A percentile compares a stretch with the other conserved stretches of the same genome.
Conservation (phyloP, 495 filamentous ascomycete species). For the Aspergillus ostianus region DNA sequence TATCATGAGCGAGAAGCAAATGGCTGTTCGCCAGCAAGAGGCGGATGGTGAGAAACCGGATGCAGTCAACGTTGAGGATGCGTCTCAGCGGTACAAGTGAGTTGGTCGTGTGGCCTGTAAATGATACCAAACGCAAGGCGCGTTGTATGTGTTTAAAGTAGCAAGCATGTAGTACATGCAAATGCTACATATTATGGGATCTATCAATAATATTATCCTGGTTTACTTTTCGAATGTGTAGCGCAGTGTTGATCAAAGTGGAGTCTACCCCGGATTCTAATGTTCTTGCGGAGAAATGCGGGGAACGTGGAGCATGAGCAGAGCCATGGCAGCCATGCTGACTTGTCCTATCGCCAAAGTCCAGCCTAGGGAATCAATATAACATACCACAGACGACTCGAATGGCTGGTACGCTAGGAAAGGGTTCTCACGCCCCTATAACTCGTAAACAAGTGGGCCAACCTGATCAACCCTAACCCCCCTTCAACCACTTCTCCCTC, state of each 20-base stretch:
- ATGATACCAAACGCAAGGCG: too few relatives aligned
- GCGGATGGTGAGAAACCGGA: conserved; percentile 24
- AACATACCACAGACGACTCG: too few relatives aligned
- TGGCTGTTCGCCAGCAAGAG: conserved; percentile 14
- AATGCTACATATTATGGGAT: not conserved
- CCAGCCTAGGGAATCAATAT: too few relatives aligned
- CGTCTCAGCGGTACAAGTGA: conserved; percentile 6
- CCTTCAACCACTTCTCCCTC: too few relatives aligned
- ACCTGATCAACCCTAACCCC: too few relatives aligned
- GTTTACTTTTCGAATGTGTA: too few relatives aligned
- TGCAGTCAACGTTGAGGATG: conserved; percentile 30
- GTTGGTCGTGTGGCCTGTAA: not conserved
- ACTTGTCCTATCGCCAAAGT: too few relatives aligned
- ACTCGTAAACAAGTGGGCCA: too few relatives aligned
- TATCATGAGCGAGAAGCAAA: conserved; percentile 29
- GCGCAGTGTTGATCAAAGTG: not conserved
- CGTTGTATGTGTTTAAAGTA: not conserved
- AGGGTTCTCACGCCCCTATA: too few relatives aligned
- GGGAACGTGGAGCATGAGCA: not conserved
- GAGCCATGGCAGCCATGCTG: too few relatives aligned
- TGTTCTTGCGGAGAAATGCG: not conserved
- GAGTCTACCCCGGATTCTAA: not conserved
- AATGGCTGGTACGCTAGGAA: too few relatives aligned
- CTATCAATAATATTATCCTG: too few relatives aligned
- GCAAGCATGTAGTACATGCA: not conserved